Conservation (phyloP, 2,329 filamentous ascomycete species). For the Fusarium metavorans region DNA sequence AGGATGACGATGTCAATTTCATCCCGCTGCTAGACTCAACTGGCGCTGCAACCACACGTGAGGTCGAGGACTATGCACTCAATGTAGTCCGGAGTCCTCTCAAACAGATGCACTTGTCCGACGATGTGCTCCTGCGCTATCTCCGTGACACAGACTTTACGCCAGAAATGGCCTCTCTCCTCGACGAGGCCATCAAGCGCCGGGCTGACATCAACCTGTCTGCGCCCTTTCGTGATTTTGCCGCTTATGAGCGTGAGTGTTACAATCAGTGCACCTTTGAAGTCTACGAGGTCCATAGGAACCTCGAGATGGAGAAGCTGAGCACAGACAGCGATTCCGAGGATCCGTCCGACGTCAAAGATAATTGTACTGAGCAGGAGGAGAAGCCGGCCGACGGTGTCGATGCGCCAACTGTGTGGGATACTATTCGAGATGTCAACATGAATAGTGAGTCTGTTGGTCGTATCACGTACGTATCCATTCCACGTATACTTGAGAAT, state of each 20-base stretch:
- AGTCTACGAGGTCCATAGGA: slow-evolving; percentile 66
- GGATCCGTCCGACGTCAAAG: slow-evolving; percentile 40
- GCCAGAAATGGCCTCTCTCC: slow-evolving; percentile 51
- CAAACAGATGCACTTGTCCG: slow-evolving; percentile 49
- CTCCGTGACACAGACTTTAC: slow-evolving; percentile 57
- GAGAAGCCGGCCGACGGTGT: slow-evolving; percentile 47
- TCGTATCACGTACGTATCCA: slow-evolving; percentile 64
- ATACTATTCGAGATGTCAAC: slow-evolving; percentile 55
- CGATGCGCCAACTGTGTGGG: slow-evolving; percentile 57
- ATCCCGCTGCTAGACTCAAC: slow-evolving; percentile 46
- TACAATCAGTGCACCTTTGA: slow-evolving; percentile 66
- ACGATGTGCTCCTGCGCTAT: slow-evolving; percentile 57
- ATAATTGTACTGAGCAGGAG: slow-evolving; percentile 40
- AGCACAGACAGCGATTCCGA: slow-evolving; percentile 46
- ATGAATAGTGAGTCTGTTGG: slow-evolving; percentile 59
- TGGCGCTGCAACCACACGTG: slow-evolving; percentile 2
- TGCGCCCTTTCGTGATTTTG: slow-evolving; percentile 50
- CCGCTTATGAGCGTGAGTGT: slow-evolving; percentile 51
- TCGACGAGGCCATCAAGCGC: slow-evolving; percentile 52
- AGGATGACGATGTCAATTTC: slow-evolving; percentile 49
- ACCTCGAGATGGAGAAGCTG: slow-evolving; percentile 54
- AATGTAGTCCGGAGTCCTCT: slow-evolving; percentile 34
- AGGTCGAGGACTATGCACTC: slow-evolving; percentile 31
- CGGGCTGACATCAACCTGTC: slow-evolving; percentile 49
- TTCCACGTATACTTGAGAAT: not conserved